Conservation (phyloP, 345 rosid genomes). For the Citrus medica region DNA sequence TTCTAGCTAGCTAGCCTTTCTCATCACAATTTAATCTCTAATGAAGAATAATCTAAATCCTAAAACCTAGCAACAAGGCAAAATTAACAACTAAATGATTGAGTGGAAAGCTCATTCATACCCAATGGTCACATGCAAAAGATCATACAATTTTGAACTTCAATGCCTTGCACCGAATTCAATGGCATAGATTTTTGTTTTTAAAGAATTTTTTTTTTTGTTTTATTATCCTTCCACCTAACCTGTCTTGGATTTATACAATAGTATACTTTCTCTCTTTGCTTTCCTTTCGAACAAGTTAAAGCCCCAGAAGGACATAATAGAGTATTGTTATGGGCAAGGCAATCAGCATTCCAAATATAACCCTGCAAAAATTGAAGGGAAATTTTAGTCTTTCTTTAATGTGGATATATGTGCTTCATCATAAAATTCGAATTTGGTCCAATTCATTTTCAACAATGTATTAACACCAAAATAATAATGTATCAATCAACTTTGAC, state of each 20-base stretch:
- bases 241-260: constrained; percentile 9
- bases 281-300: background rate
- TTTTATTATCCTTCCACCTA: background rate
- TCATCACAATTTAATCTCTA: background rate
- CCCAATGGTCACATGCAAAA: background rate
- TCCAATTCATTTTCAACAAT: too few species aligned
- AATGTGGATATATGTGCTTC: too few species aligned
- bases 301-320: constrained; percentile 39
- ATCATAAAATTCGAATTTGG: too few species aligned
- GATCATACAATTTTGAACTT: background rate
- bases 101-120: background rate
- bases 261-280: background rate
- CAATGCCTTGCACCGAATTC: background rate
- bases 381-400: too few species aligned
- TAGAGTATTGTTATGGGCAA: constrained; percentile 43
- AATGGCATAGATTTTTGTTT: background rate
- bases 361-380: constrained; percentile 28
- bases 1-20: background rate
- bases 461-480: too few species aligned
- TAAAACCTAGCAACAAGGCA: background rate
- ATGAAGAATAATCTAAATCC: background rate
- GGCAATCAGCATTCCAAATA: constrained; percentile 50
- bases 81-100: background rate
- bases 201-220: background rate
- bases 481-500: too few species aligned